These are phyloP conservation scores for Diaporthe helianthi DNA, from an alignment of 2,329 filamentous ascomycete genomes.

Conservation along the genomic window DNA sequence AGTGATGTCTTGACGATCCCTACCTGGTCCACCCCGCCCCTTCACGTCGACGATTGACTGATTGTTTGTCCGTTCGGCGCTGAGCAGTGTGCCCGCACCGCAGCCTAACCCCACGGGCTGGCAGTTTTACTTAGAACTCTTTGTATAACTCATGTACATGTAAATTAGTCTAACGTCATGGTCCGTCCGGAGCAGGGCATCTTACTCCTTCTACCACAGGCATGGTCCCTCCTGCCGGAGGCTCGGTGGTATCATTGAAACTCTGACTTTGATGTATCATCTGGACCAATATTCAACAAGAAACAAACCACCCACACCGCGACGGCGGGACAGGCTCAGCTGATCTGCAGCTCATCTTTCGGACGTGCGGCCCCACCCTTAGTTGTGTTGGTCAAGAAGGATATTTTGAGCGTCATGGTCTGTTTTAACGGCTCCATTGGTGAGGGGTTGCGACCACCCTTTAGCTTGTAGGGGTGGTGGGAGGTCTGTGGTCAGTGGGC, in stretches of 20 bases:
- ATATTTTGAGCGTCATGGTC: slow-evolving; percentile 11
- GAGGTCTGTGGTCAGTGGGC: not conserved
- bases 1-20: slow-evolving; percentile 9
- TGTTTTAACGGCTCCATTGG: slow-evolving; percentile 4
- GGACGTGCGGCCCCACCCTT: slow-evolving; percentile 12
- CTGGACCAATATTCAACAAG: not conserved
- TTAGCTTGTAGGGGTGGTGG: not conserved
- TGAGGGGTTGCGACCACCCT: slow-evolving; percentile 5
- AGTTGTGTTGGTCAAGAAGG: not conserved
- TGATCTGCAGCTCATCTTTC: not conserved
- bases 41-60: not conserved
- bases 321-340: not conserved
- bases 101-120: not conserved
- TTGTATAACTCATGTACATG: not conserved
- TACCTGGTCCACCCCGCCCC: not conserved
- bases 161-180: not conserved
- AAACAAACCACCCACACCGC: not conserved
- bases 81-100: too few relatives aligned
- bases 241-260: not conserved
- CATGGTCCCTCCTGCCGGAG: too few relatives aligned
- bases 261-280: not conserved
- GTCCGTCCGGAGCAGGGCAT: not conserved
- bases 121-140: not conserved
- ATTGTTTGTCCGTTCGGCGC: not conserved
- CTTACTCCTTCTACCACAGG: too few relatives aligned